phyloP scores from a whole-genome alignment of 192 early-diverging fungal species.

The Kickxella alabastrina region DNA sequence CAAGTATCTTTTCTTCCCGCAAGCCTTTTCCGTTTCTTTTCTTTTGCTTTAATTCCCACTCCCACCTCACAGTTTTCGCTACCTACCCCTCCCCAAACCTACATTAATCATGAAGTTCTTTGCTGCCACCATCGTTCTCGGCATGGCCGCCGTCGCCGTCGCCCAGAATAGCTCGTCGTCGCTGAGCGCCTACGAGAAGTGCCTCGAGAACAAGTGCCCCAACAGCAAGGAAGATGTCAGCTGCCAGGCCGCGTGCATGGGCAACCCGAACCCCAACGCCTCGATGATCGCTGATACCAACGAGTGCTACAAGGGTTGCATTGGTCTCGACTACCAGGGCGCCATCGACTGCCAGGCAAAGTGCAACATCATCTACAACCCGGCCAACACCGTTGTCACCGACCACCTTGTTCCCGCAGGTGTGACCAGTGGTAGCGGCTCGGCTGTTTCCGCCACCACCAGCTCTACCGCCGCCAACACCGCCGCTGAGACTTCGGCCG shows the following conservation, averaged over 20 bases:
- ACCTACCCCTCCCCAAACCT: too few species aligned
- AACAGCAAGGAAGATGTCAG: slow-evolving; percentile 17
- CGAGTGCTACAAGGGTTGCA: slow-evolving; percentile 39
- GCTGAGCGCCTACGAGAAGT: slow-evolving; percentile 28
- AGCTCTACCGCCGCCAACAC: background rate
- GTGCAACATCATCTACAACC: slow-evolving; percentile 47
- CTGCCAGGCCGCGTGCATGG: slow-evolving; percentile 48
- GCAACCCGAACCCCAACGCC: slow-evolving; percentile 43
- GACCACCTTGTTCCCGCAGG: slow-evolving; percentile 32
- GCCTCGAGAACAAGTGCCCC: slow-evolving; percentile 34
- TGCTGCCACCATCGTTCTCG: slow-evolving; percentile 19
- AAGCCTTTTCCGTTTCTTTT: too few species aligned
- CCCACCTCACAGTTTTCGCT: too few species aligned
- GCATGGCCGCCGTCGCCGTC: slow-evolving; percentile 18
- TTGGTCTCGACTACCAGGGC: slow-evolving; percentile 15
- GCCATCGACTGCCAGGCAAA: slow-evolving; percentile 36
- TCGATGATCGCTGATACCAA: slow-evolving; percentile 40
- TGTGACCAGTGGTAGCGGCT: background rate
- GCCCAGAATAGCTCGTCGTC: slow-evolving; percentile 25
- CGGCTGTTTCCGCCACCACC: background rate
- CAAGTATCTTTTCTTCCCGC: too few species aligned
- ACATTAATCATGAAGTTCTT: slow-evolving; percentile 45
- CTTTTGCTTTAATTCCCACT: too few species aligned
- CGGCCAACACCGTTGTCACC: slow-evolving; percentile 18
- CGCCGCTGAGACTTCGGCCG: slow-evolving; percentile 1